phyloP scores from a whole-genome alignment of 768 basidiomycete species.

The Amanita jacksonii region DNA sequence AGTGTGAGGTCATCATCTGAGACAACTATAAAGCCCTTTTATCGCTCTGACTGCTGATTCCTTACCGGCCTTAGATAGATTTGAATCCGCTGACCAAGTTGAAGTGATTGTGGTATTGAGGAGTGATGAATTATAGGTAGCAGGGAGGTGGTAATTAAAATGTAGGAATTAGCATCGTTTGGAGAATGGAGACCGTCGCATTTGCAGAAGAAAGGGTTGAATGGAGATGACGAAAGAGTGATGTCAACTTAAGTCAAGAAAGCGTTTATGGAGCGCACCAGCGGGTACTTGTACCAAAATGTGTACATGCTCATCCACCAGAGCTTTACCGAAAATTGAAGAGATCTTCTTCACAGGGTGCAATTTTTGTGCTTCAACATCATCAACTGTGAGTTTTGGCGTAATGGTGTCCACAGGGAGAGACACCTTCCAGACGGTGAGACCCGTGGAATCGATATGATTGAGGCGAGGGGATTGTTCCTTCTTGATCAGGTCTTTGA shows the following conservation, averaged over 20 bases:
- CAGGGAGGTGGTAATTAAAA: no score
- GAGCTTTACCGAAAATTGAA: constrained; percentile 6
- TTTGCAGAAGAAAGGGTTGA: not conserved
- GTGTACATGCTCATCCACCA: constrained; percentile 5
- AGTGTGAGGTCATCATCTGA: no score
- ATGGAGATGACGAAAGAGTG: constrained; percentile 4
- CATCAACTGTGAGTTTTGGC: constrained; percentile 6
- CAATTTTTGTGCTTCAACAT: constrained; percentile 3
- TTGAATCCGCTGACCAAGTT: no score
- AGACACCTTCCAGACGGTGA: constrained; percentile 13
- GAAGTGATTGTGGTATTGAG: no score
- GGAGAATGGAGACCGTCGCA: not conserved
- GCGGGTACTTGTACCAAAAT: constrained; percentile 7
- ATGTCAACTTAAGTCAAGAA: constrained; percentile 2
- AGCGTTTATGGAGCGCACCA: not conserved
- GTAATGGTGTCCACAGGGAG: constrained; percentile 8
- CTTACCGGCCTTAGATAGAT: no score
- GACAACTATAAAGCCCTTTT: no score
- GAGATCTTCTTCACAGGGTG: constrained; percentile 3
- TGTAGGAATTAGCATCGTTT: not conserved
- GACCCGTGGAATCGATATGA: constrained; percentile 8
- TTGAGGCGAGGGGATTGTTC: constrained; percentile 9
- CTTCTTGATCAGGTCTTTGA: constrained; percentile 12
- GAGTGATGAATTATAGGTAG: no score
- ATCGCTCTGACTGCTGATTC: no score